Percentiles rank a stretch among this genome's conserved stretches.
phyloP scores from a whole-genome alignment of 306 rosid genomes.

The Ammopiptanthus mongolicus region DNA sequence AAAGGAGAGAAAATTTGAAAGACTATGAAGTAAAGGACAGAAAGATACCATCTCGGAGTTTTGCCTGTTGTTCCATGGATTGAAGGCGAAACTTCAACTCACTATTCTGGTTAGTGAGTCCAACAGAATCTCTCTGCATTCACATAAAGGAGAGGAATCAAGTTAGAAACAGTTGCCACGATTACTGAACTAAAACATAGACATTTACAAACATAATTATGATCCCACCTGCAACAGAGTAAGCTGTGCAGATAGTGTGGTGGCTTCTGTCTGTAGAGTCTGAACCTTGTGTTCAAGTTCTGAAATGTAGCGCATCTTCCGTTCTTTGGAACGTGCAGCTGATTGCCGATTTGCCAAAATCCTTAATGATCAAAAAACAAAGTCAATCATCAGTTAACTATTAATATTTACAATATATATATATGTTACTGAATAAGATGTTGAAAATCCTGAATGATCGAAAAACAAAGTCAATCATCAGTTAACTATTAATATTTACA shows the following conservation, averaged over 20 bases:
- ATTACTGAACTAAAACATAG: not conserved
- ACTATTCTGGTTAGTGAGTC: slow-evolving; percentile 80
- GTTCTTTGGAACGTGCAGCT: slow-evolving; percentile 90
- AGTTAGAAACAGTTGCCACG: not conserved
- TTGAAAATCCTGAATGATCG: slow-evolving; percentile 48
- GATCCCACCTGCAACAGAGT: slow-evolving; percentile 72
- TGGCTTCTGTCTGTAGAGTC: slow-evolving; percentile 91
- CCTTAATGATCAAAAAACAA: slow-evolving; percentile 34
- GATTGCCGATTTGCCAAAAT: slow-evolving; percentile 94
- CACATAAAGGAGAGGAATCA: slow-evolving; percentile 8
- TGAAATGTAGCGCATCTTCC: slow-evolving; percentile 90
- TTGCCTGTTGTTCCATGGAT: slow-evolving; percentile 98
- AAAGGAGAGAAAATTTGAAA: not conserved
- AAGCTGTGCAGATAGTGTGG: slow-evolving; percentile 88
- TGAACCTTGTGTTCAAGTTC: slow-evolving; percentile 97
- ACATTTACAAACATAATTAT: not conserved
- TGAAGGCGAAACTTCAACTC: slow-evolving; percentile 98
- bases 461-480: slow-evolving; percentile 2
- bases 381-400: not conserved
- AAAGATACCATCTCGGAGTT: slow-evolving; percentile 80
- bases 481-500: not conserved
- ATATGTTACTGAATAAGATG: not conserved
- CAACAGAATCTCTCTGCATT: slow-evolving; percentile 78
- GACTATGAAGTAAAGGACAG: not conserved
- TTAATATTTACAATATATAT: not conserved